These are phyloP conservation scores for Fusarium protoensiforme DNA, from an alignment of 2,329 filamentous ascomycete genomes.

Conservation along the genomic window DNA sequence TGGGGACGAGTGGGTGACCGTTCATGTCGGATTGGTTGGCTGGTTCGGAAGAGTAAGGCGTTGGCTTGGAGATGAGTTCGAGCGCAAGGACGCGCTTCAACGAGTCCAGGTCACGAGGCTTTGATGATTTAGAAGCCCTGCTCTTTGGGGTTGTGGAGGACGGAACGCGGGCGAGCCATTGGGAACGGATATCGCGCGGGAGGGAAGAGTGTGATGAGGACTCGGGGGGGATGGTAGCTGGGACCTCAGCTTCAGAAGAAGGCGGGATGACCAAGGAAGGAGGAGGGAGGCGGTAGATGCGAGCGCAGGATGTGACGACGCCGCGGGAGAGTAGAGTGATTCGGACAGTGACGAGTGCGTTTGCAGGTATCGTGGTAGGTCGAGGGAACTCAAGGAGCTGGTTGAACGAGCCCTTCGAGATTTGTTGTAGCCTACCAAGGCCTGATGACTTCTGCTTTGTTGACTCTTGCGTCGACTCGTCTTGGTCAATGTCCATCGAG, in stretches of 20 bases:
- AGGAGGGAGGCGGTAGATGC: constrained; percentile 84
- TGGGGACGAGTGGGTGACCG: constrained; percentile 76
- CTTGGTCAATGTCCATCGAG: constrained; percentile 48
- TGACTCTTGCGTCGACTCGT: not conserved
- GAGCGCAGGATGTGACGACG: constrained; percentile 75
- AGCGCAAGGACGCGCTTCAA: constrained; percentile 59
- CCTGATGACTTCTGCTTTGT: not conserved
- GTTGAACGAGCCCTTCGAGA: constrained; percentile 47
- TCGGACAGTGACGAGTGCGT: constrained; percentile 68
- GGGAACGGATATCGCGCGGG: constrained; percentile 65
- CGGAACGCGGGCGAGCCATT: constrained; percentile 75
- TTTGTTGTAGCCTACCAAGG: constrained; percentile 34
- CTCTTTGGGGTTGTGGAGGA: not conserved
- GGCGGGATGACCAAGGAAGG: constrained; percentile 29
- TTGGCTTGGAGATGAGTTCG: constrained; percentile 56
- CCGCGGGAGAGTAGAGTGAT: constrained; percentile 78
- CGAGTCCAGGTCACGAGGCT: constrained; percentile 46
- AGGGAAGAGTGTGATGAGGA: constrained; percentile 40
- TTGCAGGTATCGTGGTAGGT: constrained; percentile 44
- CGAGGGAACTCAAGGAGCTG: constrained; percentile 35
- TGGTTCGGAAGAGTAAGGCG: constrained; percentile 47
- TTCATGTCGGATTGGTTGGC: constrained; percentile 53
- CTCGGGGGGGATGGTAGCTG: constrained; percentile 54
- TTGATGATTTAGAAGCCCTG: constrained; percentile 25
- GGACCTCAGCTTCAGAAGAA: constrained; percentile 56